Evolutionary conservation across 805 yeast genomes (phyloP).

Genomic region (Kuraishia hungarica): DNA sequence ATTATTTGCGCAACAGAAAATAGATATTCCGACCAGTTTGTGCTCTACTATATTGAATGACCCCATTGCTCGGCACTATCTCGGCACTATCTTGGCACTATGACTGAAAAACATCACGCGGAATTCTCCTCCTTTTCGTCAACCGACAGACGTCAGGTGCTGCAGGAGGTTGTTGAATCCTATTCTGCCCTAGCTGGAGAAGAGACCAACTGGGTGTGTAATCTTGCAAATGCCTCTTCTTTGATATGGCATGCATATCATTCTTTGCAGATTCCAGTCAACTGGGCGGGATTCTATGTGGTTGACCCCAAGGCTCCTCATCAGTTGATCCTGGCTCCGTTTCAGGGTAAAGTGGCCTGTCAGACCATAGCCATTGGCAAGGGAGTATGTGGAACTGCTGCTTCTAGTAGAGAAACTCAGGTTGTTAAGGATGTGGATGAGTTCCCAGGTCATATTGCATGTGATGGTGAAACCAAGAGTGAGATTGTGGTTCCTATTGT

Average conservation of each 20-base stretch:
- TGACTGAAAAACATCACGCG: slow-evolving; percentile 42
- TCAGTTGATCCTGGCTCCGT: slow-evolving; percentile 77
- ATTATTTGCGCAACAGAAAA: no score
- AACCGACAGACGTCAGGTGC: slow-evolving; percentile 39
- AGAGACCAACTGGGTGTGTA: slow-evolving; percentile 81
- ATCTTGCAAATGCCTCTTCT: slow-evolving; percentile 79
- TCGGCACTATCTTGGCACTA: no score
- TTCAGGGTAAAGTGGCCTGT: slow-evolving; percentile 96
- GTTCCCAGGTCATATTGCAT: slow-evolving; percentile 92
- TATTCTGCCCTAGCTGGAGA: slow-evolving; percentile 57
- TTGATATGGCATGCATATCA: slow-evolving; percentile 84
- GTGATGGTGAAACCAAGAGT: slow-evolving; percentile 91
- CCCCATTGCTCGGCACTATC: no score
- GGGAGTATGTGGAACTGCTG: slow-evolving; percentile 94
- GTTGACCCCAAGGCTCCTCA: slow-evolving; percentile 25
- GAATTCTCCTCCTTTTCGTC: slow-evolving; percentile 51
- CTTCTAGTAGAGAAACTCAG: slow-evolving; percentile 48
- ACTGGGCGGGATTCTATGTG: slow-evolving; percentile 93
- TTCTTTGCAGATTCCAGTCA: slow-evolving; percentile 46
- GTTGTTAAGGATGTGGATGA: slow-evolving; percentile 68
- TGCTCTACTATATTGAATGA: no score
- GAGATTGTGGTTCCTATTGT: slow-evolving; percentile 86
- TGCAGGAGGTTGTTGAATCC: slow-evolving; percentile 49
- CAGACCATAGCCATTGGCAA: slow-evolving; percentile 68
- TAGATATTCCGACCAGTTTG: no score